Percentiles rank a stretch among this genome's conserved stretches.
These are phyloP conservation scores for Aspergillus ellipticus DNA, from an alignment of 495 filamentous ascomycete species.

Conservation along the genomic window DNA sequence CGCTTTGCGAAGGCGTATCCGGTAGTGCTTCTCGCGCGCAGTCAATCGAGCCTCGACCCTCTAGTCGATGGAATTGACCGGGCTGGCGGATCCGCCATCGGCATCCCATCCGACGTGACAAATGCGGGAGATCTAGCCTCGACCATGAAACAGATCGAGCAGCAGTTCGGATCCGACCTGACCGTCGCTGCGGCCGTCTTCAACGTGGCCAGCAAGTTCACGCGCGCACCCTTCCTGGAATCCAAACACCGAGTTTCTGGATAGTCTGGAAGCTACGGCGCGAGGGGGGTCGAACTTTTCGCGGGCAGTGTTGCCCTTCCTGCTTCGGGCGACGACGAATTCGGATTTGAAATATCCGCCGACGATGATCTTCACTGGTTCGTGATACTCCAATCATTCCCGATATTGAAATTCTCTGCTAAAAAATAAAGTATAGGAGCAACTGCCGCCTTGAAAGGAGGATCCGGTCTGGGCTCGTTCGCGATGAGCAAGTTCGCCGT, in stretches of 20 bases:
- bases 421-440: conserved; percentile 40
- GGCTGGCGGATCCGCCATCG: conserved; percentile 59
- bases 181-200: conserved; percentile 64
- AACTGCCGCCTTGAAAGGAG: conserved; percentile 65
- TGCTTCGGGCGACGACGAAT: conserved; percentile 45
- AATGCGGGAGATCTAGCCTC: conserved; percentile 46
- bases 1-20: conserved; percentile 61
- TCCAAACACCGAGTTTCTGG: conserved; percentile 53
- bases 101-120: conserved; percentile 59
- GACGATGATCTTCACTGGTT: conserved; percentile 62
- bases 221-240: conserved; percentile 66
- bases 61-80: conserved; percentile 60
- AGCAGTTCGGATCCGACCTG: conserved; percentile 37
- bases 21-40: conserved; percentile 63
- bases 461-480: conserved; percentile 56
- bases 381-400: background rate
- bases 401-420: background rate
- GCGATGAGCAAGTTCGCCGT: conserved; percentile 69
- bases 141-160: conserved; percentile 55
- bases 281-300: conserved; percentile 67
- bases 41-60: conserved; percentile 49
- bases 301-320: conserved; percentile 58
- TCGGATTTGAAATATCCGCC: conserved; percentile 53
- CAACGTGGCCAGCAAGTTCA: conserved; percentile 60
- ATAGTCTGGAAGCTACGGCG: conserved; percentile 37